These are phyloP conservation scores for Neoascochyta sp. DNA, from an alignment of 2,329 filamentous ascomycete genomes.

Conservation along the genomic window DNA sequence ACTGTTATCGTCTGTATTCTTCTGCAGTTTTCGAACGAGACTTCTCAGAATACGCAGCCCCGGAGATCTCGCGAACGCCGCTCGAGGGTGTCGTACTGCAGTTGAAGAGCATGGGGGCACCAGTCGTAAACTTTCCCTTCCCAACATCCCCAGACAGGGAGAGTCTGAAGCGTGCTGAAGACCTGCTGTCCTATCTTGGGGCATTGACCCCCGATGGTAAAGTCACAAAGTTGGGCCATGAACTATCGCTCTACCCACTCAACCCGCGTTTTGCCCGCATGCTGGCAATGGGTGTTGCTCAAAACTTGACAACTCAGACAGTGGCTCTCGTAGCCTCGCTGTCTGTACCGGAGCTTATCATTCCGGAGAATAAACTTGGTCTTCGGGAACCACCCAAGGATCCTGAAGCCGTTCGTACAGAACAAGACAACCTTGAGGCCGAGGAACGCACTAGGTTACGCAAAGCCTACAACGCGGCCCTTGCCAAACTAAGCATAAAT, in stretches of 20 bases:
- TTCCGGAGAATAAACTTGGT: constrained; percentile 75
- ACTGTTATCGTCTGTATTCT: constrained; percentile 92
- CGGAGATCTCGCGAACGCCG: constrained; percentile 85
- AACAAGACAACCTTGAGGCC: constrained; percentile 68
- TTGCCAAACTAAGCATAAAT: constrained; percentile 76
- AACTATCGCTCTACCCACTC: constrained; percentile 84
- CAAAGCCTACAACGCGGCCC: constrained; percentile 65
- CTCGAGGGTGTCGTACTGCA: constrained; percentile 87
- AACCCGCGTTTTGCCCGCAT: constrained; percentile 90
- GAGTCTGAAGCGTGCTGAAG: constrained; percentile 78
- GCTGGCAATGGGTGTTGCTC: constrained; percentile 78
- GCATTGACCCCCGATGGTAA: constrained; percentile 69
- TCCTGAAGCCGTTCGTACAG: constrained; percentile 50
- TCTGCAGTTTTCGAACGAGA: constrained; percentile 90
- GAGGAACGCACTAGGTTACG: constrained; percentile 63
- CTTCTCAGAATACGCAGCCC: constrained; percentile 79
- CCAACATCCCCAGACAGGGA: constrained; percentile 80
- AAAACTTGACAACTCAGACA: constrained; percentile 78
- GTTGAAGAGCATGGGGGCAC: constrained; percentile 89
- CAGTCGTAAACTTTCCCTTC: constrained; percentile 92
- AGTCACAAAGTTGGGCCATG: constrained; percentile 73
- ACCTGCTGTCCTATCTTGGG: constrained; percentile 77
- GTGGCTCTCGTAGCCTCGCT: constrained; percentile 85
- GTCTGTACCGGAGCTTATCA: constrained; percentile 82
- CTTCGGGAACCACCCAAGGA: constrained; percentile 50